phyloP scores from a whole-genome alignment of 805 yeast genomes.

The Pachysolen tannophilus region DNA sequence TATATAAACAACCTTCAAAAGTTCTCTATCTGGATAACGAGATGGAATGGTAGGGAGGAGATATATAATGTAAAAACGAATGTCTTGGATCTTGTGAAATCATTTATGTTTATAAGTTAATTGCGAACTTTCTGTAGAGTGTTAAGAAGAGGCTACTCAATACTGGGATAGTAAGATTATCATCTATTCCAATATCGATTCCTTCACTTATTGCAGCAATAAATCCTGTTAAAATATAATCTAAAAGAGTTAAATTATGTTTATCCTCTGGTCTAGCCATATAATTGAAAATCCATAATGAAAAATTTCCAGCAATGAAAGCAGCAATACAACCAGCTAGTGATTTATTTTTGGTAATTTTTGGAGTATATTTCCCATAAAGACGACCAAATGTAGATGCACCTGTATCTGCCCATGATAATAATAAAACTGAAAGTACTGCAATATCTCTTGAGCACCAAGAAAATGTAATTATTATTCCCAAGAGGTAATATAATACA shows the following conservation, averaged over 20 bases:
- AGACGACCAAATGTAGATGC: slow-evolving; percentile 91
- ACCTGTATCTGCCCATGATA: slow-evolving; percentile 97
- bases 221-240: slow-evolving; percentile 59
- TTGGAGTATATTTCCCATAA: slow-evolving; percentile 79
- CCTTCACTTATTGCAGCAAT: slow-evolving; percentile 86
- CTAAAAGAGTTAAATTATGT: slow-evolving; percentile 39
- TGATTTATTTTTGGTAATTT: slow-evolving; percentile 66
- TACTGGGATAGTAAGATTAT: slow-evolving; percentile 91
- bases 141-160: slow-evolving; percentile 62
- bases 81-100: not conserved
- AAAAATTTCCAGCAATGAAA: slow-evolving; percentile 57
- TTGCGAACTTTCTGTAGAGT: slow-evolving; percentile 6
- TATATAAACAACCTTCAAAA: too few species aligned
- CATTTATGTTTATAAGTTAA: not conserved
- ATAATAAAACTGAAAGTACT: slow-evolving; percentile 63
- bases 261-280: slow-evolving; percentile 56
- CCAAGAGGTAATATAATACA: slow-evolving; percentile 78
- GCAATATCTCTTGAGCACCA: slow-evolving; percentile 75
- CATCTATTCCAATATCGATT: slow-evolving; percentile 75
- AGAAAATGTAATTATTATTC: slow-evolving; percentile 62
- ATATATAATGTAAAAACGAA: too few species aligned
- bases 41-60: too few species aligned
- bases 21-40: too few species aligned
- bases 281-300: slow-evolving; percentile 65
- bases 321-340: slow-evolving; percentile 91